Conservation (phyloP, 352 stramenopile species). For the Aphanomyces cochlioides region DNA sequence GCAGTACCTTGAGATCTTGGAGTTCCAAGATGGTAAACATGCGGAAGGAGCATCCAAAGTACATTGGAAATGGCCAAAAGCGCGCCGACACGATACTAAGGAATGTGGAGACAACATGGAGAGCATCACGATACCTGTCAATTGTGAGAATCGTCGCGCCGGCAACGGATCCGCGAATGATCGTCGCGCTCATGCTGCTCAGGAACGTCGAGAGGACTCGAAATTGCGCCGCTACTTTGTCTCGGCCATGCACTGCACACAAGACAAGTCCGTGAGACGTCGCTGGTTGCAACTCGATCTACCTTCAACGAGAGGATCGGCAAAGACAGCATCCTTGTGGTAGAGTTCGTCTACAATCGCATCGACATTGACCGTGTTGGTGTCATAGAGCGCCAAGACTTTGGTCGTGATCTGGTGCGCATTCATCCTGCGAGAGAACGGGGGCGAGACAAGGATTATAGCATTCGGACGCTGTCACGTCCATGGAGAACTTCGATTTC, state of each 20-base stretch:
- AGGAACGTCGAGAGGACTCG: conserved; percentile 72
- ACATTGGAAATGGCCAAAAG: conserved; percentile 66
- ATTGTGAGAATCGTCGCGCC: conserved; percentile 73
- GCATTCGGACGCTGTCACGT: too few relatives aligned
- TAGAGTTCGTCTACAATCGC: conserved; percentile 78
- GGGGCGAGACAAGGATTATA: too few relatives aligned
- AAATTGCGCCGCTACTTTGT: conserved; percentile 85
- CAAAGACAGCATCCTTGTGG: conserved; percentile 69
- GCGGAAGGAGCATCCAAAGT: conserved; percentile 67
- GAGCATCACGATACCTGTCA: conserved; percentile 49
- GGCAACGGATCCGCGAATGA: conserved; percentile 80
- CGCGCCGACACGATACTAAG: conserved; percentile 49
- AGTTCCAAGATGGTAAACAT: conserved; percentile 83
- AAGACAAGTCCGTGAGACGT: conserved; percentile 19
- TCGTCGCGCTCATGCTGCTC: conserved; percentile 67
- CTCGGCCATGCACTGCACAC: conserved; percentile 52
- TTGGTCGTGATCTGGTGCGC: conserved; percentile 23
- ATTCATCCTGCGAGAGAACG: background rate
- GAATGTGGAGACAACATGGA: background rate
- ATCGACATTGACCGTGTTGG: conserved; percentile 46
- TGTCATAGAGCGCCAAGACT: conserved; percentile 84
- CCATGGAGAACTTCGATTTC: background rate
- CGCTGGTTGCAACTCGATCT: background rate
- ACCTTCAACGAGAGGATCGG: conserved; percentile 59
- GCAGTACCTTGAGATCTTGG: conserved; percentile 52